A percentile compares a stretch with the other conserved stretches of the same genome.
phyloP scores from a whole-genome alignment of 495 filamentous ascomycete genomes.

The Clavariopsis aquatica region DNA sequence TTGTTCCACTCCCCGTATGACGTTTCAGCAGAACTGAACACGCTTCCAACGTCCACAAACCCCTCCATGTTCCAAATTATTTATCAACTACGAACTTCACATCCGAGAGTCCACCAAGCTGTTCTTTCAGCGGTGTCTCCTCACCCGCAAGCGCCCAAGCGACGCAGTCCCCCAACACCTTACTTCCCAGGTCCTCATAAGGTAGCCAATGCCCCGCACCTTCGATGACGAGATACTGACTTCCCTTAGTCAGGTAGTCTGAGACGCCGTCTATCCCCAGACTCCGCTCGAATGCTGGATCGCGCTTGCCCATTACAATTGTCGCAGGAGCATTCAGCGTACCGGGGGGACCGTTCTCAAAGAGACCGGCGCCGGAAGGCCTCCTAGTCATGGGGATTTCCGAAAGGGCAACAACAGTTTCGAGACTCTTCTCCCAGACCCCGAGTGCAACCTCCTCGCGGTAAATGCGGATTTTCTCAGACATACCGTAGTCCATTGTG shows the following conservation, averaged over 20 bases:
- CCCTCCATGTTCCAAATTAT: background rate
- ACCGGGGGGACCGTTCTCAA: conserved; percentile 51
- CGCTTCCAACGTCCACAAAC: background rate
- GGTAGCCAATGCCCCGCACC: conserved; percentile 40
- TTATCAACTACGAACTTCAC: conserved; percentile 32
- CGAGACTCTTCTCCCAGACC: conserved; percentile 53
- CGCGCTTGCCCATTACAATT: conserved; percentile 56
- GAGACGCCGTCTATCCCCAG: conserved; percentile 38
- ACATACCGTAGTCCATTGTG: conserved; percentile 21
- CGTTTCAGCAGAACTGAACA: too few species aligned
- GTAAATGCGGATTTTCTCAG: conserved; percentile 54
- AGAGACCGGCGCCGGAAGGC: conserved; percentile 48
- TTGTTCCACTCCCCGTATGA: too few species aligned
- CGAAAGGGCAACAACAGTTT: conserved; percentile 52
- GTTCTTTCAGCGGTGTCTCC: conserved; percentile 15
- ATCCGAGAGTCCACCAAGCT: conserved; percentile 1
- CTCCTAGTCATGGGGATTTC: conserved; percentile 38
- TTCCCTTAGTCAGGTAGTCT: conserved; percentile 36
- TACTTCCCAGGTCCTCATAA: conserved; percentile 23
- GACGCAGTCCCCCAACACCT: conserved; percentile 28
- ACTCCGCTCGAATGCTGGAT: conserved; percentile 42
- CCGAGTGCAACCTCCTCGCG: conserved; percentile 48
- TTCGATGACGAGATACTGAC: conserved; percentile 33
- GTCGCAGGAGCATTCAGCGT: conserved; percentile 53
- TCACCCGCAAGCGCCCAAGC: conserved; percentile 36